A percentile compares a stretch with the other conserved stretches of the same genome.
phyloP scores from a whole-genome alignment of 352 stramenopile species.

The Aphanomyces cochlioides region DNA sequence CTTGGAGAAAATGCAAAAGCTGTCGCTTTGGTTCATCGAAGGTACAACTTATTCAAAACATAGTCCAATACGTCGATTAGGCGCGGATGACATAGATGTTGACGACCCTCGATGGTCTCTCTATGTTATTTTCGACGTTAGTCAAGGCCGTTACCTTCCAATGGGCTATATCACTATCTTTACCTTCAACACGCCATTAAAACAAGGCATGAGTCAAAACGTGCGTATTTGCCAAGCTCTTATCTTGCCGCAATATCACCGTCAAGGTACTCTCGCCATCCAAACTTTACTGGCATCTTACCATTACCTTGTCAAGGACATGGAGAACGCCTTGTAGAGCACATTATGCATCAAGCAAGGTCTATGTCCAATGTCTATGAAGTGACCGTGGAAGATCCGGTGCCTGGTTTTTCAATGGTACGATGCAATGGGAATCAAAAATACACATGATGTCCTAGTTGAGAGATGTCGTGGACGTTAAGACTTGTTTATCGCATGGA shows the following conservation, averaged over 20 bases:
- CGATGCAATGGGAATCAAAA: not conserved
- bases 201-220: constrained; percentile 54
- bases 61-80: constrained; percentile 27
- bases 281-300: constrained; percentile 5
- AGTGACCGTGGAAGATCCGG: constrained; percentile 80
- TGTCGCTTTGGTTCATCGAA: constrained; percentile 84
- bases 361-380: constrained; percentile 62
- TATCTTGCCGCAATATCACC: constrained; percentile 72
- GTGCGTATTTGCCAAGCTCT: constrained; percentile 80
- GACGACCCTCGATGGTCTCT: constrained; percentile 68
- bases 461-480: constrained; percentile 39
- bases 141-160: constrained; percentile 12
- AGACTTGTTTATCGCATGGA: constrained; percentile 23
- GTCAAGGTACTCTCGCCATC: constrained; percentile 47
- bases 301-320: constrained; percentile 41
- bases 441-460: constrained; percentile 39
- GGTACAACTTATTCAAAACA: constrained; percentile 31
- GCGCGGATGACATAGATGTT: constrained; percentile 69
- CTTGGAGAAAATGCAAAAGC: constrained; percentile 62
- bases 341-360: constrained; percentile 54
- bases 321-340: constrained; percentile 65
- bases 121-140: constrained; percentile 57
- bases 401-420: constrained; percentile 68
- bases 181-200: constrained; percentile 74
- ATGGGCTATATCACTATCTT: constrained; percentile 79